Conservation (phyloP, 2,329 filamentous ascomycete species). For the Macroventuria anomochaeta region DNA sequence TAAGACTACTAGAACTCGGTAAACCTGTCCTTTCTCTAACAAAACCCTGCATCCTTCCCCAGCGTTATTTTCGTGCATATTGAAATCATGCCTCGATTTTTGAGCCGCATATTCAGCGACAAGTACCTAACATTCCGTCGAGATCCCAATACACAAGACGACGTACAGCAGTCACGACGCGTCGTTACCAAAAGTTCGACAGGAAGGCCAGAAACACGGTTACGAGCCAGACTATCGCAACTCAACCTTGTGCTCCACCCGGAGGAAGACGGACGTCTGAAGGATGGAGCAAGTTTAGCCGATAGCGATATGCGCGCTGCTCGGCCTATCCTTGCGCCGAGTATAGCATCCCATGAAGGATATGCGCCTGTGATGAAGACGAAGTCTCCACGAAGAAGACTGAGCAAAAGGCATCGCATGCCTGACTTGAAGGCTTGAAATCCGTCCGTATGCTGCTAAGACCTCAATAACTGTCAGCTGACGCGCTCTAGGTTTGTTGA, state of each 20-base stretch:
- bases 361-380: slow-evolving; percentile 12
- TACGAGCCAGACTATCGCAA: slow-evolving; percentile 17
- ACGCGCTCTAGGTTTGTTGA: neutral
- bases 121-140: slow-evolving; percentile 24
- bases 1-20: slow-evolving; percentile 4
- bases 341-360: slow-evolving; percentile 17
- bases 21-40: slow-evolving; percentile 5
- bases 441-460: neutral
- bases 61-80: neutral
- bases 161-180: slow-evolving; percentile 31
- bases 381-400: slow-evolving; percentile 16
- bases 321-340: slow-evolving; percentile 27
- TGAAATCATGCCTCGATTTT: slow-evolving; percentile 27
- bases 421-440: slow-evolving; percentile 17
- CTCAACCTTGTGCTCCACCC: slow-evolving; percentile 19
- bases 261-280: slow-evolving; percentile 16
- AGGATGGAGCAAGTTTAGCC: slow-evolving; percentile 29
- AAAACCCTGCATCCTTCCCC: slow-evolving; percentile 6
- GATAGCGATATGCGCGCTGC: slow-evolving; percentile 23
- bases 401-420: slow-evolving; percentile 32
- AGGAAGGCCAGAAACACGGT: slow-evolving; percentile 15
- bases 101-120: slow-evolving; percentile 32
- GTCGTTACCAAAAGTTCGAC: slow-evolving; percentile 26
- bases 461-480: neutral
- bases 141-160: slow-evolving; percentile 21